phyloP scores from a whole-genome alignment of 345 rosid species.

The Melaleuca quinquenervia region DNA sequence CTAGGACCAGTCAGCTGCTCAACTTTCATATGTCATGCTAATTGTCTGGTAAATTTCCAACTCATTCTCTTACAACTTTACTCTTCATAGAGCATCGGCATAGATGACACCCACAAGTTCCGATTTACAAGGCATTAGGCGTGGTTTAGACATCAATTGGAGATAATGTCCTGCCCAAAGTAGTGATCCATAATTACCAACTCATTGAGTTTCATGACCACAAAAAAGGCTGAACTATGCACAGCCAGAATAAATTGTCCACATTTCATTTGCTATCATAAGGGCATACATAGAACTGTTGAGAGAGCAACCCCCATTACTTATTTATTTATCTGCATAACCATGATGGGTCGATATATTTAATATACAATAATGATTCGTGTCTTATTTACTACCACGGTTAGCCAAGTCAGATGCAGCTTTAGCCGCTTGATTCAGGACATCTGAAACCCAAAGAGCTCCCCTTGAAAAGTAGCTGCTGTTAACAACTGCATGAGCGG shows the following conservation, averaged over 20 bases:
- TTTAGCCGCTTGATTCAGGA: constrained; percentile 50
- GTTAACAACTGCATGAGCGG: constrained; percentile 49
- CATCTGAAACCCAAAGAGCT: constrained; percentile 74
- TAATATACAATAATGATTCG: neutral
- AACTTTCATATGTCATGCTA: neutral
- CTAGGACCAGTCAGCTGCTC: neutral
- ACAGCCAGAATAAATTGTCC: neutral
- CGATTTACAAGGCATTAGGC: neutral
- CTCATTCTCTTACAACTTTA: neutral
- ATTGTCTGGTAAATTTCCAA: neutral
- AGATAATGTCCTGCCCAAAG: neutral
- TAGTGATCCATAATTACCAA: neutral
- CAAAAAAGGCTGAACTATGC: neutral
- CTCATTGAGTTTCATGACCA: neutral
- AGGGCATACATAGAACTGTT: neutral
- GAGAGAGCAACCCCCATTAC: neutral
- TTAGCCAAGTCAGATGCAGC: constrained; percentile 61
- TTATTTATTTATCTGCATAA: neutral
- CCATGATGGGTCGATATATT: neutral
- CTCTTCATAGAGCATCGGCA: neutral
- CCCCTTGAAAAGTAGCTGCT: constrained; percentile 79
- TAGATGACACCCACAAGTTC: neutral
- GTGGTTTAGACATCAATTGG: neutral
- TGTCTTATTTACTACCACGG: constrained; percentile 20
- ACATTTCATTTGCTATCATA: neutral